These are phyloP conservation scores for Microthlaspi erraticum DNA, from an alignment of 345 rosid species.

Conservation along the genomic window DNA sequence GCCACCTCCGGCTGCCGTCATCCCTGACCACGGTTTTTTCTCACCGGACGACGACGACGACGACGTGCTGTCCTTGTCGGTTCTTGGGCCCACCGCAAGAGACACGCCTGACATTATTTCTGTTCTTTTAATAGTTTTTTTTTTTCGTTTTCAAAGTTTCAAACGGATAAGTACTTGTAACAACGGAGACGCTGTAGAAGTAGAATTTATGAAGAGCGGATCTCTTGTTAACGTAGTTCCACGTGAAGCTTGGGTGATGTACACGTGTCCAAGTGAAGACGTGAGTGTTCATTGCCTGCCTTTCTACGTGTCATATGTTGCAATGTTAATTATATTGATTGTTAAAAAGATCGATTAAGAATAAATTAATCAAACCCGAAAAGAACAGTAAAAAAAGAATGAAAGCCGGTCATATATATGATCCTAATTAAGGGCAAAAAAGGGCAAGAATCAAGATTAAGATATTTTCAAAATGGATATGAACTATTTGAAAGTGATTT, in stretches of 20 bases:
- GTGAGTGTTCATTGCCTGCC: conserved; percentile 33
- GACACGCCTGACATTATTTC: conserved; percentile 75
- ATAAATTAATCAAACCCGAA: too few species aligned
- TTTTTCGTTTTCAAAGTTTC: neutral
- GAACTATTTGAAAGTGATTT: too few species aligned
- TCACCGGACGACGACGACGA: conserved; percentile 38
- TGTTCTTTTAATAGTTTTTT: neutral
- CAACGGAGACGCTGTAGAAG: conserved; percentile 16
- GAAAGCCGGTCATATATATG: too few species aligned
- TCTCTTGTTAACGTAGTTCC: conserved; percentile 33
- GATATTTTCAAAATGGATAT: too few species aligned
- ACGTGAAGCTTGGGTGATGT: conserved; percentile 37
- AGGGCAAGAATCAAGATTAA: too few species aligned
- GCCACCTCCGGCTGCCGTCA: conserved; percentile 48
- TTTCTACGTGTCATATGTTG: conserved; percentile 38
- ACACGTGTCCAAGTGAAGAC: conserved; percentile 34
- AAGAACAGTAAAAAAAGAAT: too few species aligned
- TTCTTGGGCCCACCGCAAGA: conserved; percentile 62
- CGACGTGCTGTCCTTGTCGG: conserved; percentile 46
- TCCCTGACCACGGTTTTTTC: conserved; percentile 40
- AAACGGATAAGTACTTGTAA: conserved; percentile 25
- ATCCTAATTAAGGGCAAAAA: too few species aligned
- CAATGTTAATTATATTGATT: neutral
- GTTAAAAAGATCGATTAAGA: too few species aligned
- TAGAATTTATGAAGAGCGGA: conserved; percentile 27